Conservation (phyloP, 2,329 filamentous ascomycete genomes). For the Herpotrichia juniperi region DNA sequence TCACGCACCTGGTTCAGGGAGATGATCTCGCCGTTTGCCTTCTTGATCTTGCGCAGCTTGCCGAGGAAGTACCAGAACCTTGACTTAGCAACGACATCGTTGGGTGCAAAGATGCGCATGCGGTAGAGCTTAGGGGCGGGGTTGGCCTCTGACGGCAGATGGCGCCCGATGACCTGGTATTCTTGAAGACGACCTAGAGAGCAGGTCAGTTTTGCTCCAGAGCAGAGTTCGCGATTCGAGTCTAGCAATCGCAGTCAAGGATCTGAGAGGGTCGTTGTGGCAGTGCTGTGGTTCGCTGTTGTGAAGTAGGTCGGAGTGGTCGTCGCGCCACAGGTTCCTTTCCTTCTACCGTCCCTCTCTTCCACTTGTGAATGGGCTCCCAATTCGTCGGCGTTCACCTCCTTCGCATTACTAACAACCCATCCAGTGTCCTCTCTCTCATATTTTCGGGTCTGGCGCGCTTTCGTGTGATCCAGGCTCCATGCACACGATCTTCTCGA, state of each 20-base stretch:
- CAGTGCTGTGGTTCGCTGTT: not conserved
- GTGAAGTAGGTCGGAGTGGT: no score
- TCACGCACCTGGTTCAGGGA: conserved; percentile 87
- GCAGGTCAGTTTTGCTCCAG: conserved; percentile 35
- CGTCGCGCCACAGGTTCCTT: not conserved
- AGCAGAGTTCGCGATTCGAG: conserved; percentile 2
- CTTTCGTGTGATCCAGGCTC: not conserved
- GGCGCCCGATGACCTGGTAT: conserved; percentile 99
- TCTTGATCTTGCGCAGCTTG: conserved; percentile 99
- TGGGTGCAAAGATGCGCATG: conserved; percentile 99
- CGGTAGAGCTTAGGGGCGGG: conserved; percentile 98
- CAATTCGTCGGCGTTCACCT: not conserved
- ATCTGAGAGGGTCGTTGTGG: not conserved
- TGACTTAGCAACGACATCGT: conserved; percentile 98
- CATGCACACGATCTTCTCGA: not conserved
- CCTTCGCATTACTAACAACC: not conserved
- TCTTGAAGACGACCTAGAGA: conserved; percentile 94
- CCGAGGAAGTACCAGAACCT: conserved; percentile 99
- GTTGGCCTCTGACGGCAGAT: conserved; percentile 97
- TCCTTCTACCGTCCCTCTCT: not conserved
- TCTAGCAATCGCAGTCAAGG: conserved; percentile 37
- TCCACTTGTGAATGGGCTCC: not conserved
- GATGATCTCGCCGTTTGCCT: conserved; percentile 99
- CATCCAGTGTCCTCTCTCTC: not conserved
- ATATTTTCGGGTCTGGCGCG: not conserved